These are phyloP conservation scores for Musa acuminata DNA, from an alignment of 176 grass and related monocot genomes.

Conservation along the genomic window DNA sequence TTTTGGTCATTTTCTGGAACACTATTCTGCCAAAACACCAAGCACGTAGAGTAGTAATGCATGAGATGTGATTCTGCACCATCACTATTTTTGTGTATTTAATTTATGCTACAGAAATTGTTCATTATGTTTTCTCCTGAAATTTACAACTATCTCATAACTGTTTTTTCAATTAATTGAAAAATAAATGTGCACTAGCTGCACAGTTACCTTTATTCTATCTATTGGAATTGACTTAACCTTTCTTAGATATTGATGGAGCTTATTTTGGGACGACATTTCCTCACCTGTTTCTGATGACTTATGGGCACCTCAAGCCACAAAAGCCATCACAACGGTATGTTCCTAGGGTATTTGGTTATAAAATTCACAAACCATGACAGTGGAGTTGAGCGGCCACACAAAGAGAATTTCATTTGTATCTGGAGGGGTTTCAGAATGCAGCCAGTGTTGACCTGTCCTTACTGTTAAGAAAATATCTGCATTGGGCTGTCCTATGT, in stretches of 20 bases:
- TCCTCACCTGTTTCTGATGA: conserved; percentile 53
- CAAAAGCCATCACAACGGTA: conserved; percentile 39
- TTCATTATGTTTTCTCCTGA: neutral
- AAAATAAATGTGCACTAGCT: neutral
- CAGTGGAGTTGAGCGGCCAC: neutral
- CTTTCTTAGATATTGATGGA: conserved; percentile 35
- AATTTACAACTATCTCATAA: neutral
- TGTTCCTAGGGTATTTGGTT: conserved; percentile 43
- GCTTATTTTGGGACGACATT: conserved; percentile 58
- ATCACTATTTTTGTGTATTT: too few species aligned
- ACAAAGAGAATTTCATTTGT: neutral
- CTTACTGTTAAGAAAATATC: neutral
- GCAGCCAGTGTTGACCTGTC: neutral
- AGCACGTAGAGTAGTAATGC: neutral
- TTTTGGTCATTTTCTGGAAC: too few species aligned
- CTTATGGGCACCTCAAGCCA: conserved; percentile 39
- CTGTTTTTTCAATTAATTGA: neutral
- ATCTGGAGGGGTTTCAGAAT: neutral
- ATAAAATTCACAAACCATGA: conserved; percentile 46
- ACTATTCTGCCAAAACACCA: too few species aligned
- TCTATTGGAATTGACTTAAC: conserved; percentile 27
- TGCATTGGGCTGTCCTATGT: neutral
- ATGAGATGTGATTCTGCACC: too few species aligned
- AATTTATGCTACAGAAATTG: neutral
- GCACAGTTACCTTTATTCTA: neutral